Evolutionary conservation across 495 filamentous ascomycete species (phyloP), one percentile per base, ranked within the genome.

Genomic region (Xylaria castorea): DNA sequence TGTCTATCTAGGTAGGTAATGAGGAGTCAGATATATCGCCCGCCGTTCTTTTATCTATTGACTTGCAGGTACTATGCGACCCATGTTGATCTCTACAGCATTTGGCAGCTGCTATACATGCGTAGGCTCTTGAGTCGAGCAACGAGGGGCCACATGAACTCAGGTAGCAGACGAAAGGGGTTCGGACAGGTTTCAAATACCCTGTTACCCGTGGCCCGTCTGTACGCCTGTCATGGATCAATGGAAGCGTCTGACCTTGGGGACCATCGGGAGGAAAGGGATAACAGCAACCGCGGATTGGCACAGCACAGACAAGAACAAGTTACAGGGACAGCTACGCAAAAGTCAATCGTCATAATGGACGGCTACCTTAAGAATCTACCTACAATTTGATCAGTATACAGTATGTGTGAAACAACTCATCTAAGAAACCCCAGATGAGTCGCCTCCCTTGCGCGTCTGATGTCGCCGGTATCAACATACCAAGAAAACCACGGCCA

Each of bases 361-460:
- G 53, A 53, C 40, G 48, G 61, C 58, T 44, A 65, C 57, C 60
- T 65, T 64, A 48, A 30, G 34, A 65, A 65, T 71, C 60, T 71
- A 65, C 46, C 69, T 65, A 71, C 46, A 65, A 57, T 71, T 65
- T 34, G 32, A 57, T 71, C 69, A 71, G 60, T 50, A 71, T 57
- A 64, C 53, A 71, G 69, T n/a, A 34, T 27, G 36, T 30, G 22
- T 2, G 50, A 51, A 36, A 51, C 4, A 60, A 32, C 44, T 30
- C 48, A 5, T 42, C 48, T n/a, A 34, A 22, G 14, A 46, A 71
- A 62, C 4, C 42, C 58, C 57, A 25, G 25, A 42, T 42, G 58
- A 44, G 68, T 8, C 27, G 2, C 61, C 40, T 65, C n/a, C 18
- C 44, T 38, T 64, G 30, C 68, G n/a, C 22, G 55, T 57, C 46